Base-by-base conservation (phyloP, 192 early-diverging fungal genomes). In the Funneliformis geosporum region DNA sequence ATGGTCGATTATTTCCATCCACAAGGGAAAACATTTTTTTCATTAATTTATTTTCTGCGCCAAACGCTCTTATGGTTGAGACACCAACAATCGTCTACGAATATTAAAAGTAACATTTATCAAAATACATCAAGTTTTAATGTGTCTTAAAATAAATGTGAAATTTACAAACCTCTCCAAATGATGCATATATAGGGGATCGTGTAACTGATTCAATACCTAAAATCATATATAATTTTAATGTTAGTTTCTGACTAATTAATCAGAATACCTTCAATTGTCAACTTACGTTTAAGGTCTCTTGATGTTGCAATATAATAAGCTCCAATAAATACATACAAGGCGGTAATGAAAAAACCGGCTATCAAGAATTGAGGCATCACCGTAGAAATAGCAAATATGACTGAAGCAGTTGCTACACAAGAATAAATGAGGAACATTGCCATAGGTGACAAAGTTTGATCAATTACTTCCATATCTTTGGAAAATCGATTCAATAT, bases 401-500 rank as follows among this genome's bases (percentile, higher is more conserved):
- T 84, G 5, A 93, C 89, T 33, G 86, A 83, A 38, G 87, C 62
- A 12, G 89, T 88, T 14, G 84, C 85, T 25, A 94, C 73, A 61
- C 89, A 75, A 2, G 89, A 84, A 10, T 78, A 66, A 50, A 93
- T 71, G 25, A 91, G 86, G 80, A 85, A 90, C 25, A 84, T 80
- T 16, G 89, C 71, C 18, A 81, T 76, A 25, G 88, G 87, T 50
- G 88, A 87, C 46, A 91, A 82, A 5, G 70, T 75, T 61, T 91
- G 89, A 82, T 97, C 96, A 77, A 97, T 85, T 2, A 91, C 90
- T 27, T 91, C 91, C 82, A 97, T 92, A 85, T 99, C 95, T 18
- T 93, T 92, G 39, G 94, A 93, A 80, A 95, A 96, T 60, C 97
- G 84, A 83, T 97, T 98, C 82, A 93, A 33, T 40, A 93, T 92